These are phyloP conservation scores for Vanilla planifolia DNA, from an alignment of 106 monocot species.

Conservation along the genomic window DNA sequence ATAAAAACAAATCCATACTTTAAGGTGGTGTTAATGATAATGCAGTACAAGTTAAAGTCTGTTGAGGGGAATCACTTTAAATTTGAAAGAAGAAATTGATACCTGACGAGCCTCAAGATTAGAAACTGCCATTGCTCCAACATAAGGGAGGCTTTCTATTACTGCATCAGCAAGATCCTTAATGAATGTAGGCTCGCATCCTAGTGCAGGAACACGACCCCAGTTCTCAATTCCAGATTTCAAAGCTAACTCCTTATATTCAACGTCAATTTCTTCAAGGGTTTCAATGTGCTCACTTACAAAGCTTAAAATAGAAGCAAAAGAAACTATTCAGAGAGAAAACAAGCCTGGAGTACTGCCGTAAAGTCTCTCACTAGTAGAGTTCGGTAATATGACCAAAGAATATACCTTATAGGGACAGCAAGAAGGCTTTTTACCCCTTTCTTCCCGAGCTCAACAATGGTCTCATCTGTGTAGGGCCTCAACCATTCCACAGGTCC, in stretches of 20 bases:
- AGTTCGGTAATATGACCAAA: too few relatives aligned
- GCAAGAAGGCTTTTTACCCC: constrained; percentile 91
- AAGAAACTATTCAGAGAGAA: neutral
- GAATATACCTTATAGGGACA: constrained; percentile 98
- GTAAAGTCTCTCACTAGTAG: too few relatives aligned
- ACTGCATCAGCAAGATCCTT: constrained; percentile 96
- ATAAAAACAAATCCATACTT: too few relatives aligned
- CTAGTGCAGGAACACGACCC: constrained; percentile 98
- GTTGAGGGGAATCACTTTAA: neutral
- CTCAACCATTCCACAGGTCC: constrained; percentile 98
- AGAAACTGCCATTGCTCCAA: constrained; percentile 98
- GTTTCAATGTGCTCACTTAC: constrained; percentile 99
- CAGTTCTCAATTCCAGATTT: constrained; percentile 80
- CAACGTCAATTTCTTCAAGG: constrained; percentile 98
- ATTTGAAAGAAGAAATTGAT: constrained; percentile 6
- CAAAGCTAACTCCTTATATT: constrained; percentile 92
- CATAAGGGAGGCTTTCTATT: constrained; percentile 96
- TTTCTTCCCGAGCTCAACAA: constrained; percentile 77
- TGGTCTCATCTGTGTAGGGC: constrained; percentile 97
- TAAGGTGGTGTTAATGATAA: neutral
- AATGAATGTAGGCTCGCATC: constrained; percentile 90
- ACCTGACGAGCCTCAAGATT: constrained; percentile 98
- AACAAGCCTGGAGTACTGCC: too few relatives aligned
- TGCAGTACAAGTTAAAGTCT: neutral
- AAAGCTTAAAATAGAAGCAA: constrained; percentile 57